phyloP scores from a whole-genome alignment of 108 stramenopile species.

The Fistulifera solaris region DNA sequence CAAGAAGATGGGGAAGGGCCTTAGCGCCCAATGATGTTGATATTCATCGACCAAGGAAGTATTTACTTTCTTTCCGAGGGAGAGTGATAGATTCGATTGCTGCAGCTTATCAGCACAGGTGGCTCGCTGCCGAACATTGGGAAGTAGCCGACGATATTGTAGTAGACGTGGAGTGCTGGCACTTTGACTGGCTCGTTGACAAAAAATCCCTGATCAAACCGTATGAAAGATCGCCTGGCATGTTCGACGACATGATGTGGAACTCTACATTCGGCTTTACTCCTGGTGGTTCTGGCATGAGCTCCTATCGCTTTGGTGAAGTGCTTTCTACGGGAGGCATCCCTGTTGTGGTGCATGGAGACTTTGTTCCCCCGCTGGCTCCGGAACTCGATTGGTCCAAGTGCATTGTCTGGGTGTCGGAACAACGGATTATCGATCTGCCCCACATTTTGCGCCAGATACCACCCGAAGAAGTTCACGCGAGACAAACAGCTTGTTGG shows the following conservation, averaged over 20 bases:
- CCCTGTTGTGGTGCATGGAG: constrained; percentile 12
- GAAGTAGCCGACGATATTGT: constrained; percentile 4
- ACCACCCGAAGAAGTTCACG: constrained; percentile 2
- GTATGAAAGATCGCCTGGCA: neutral
- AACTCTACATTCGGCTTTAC: constrained; percentile 18
- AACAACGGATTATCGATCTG: constrained; percentile 22
- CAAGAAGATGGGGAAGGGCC: constrained; percentile 6
- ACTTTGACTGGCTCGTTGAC: constrained; percentile 1
- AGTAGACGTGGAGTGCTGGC: constrained; percentile 24
- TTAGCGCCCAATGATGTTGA: neutral
- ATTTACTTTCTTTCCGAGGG: constrained; percentile 13
- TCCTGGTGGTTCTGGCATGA: constrained; percentile 23
- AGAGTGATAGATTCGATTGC: constrained; percentile 17
- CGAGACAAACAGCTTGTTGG: constrained; percentile 8
- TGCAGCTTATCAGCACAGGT: constrained; percentile 22
- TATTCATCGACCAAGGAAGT: constrained; percentile 7
- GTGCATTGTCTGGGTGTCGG: constrained; percentile 17
- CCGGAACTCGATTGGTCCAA: constrained; percentile 24
- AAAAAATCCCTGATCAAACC: neutral
- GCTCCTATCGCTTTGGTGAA: constrained; percentile 26
- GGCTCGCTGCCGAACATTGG: constrained; percentile 24
- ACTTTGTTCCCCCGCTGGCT: constrained; percentile 8
- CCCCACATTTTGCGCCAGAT: constrained; percentile 15
- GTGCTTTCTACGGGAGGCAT: constrained; percentile 21
- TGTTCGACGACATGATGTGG: constrained; percentile 8